A percentile compares a stretch with the other conserved stretches of the same genome.
Evolutionary conservation across 345 rosid genomes (phyloP).

Genomic region (Orychophragmus violaceus): DNA sequence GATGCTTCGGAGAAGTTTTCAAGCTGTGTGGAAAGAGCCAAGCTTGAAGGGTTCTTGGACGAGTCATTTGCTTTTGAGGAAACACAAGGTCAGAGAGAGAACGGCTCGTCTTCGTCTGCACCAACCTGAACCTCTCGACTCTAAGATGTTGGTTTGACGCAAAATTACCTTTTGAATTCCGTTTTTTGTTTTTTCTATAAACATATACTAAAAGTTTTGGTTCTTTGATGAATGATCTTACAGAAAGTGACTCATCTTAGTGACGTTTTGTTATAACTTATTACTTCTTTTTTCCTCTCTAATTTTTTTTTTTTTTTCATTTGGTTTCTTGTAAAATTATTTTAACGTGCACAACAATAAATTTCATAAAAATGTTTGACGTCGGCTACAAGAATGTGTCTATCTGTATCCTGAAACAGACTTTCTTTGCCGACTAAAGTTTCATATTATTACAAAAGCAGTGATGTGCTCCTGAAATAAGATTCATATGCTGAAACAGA

Average conservation of each 20-base stretch:
- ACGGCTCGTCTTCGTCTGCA: slow-evolving; percentile 24
- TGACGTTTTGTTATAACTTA: slow-evolving; percentile 12
- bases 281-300: not conserved
- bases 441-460: too few species aligned
- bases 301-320: not conserved
- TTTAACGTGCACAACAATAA: not conserved
- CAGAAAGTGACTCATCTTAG: slow-evolving; percentile 8
- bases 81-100: slow-evolving; percentile 25
- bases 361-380: not conserved
- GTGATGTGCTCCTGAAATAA: too few species aligned
- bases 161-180: not conserved
- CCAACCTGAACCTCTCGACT: not conserved
- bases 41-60: slow-evolving; percentile 64
- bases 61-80: slow-evolving; percentile 40
- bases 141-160: not conserved
- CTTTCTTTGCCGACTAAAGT: too few species aligned
- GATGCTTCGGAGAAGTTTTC: slow-evolving; percentile 55
- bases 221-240: not conserved
- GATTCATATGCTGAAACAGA: too few species aligned
- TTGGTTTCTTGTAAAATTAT: not conserved
- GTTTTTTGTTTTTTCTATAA: not conserved
- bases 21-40: slow-evolving; percentile 53
- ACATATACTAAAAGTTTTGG: slow-evolving; percentile 15
- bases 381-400: not conserved
- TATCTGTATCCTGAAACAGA: not conserved